A percentile compares a stretch with the other conserved stretches of the same genome.
Conservation (phyloP, 257 asterid species). For the Nicotiana benthamiana region DNA sequence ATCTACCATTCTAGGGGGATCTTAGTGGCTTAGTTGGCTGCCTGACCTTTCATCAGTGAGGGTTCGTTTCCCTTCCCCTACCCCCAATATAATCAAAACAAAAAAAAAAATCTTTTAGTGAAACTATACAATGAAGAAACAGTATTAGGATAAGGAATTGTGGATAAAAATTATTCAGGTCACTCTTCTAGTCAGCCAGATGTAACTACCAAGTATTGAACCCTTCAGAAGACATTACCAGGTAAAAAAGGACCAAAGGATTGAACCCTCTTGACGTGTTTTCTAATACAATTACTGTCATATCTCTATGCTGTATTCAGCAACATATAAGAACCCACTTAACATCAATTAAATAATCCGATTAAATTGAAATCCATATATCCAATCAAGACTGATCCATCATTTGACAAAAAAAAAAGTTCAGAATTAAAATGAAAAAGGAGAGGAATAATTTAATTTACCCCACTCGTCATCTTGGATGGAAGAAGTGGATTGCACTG, state of each 20-base stretch:
- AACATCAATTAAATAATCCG: too few species aligned
- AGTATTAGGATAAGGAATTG: neutral
- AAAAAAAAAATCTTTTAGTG: neutral
- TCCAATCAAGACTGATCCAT: neutral
- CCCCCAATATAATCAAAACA: too few species aligned
- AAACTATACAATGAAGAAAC: neutral
- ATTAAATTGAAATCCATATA: neutral
- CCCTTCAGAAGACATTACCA: too few species aligned
- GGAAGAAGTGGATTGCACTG: conserved; percentile 38
- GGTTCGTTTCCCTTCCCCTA: too few species aligned
- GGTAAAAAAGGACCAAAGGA: too few species aligned
- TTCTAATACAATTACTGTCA: neutral
- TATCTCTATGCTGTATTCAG: neutral
- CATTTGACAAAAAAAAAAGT: conserved; percentile 6
- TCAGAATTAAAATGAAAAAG: neutral
- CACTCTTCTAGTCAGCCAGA: neutral
- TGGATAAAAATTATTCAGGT: neutral
- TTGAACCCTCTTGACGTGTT: too few species aligned
- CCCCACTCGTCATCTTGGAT: conserved; percentile 60
- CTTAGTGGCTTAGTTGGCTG: too few species aligned
- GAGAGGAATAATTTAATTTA: neutral
- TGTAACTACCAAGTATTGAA: too few species aligned
- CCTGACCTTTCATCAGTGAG: too few species aligned
- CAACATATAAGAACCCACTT: neutral
- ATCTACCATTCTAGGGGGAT: neutral